phyloP scores from a whole-genome alignment of 768 basidiomycete species.

The Leccinum disarticulatum region DNA sequence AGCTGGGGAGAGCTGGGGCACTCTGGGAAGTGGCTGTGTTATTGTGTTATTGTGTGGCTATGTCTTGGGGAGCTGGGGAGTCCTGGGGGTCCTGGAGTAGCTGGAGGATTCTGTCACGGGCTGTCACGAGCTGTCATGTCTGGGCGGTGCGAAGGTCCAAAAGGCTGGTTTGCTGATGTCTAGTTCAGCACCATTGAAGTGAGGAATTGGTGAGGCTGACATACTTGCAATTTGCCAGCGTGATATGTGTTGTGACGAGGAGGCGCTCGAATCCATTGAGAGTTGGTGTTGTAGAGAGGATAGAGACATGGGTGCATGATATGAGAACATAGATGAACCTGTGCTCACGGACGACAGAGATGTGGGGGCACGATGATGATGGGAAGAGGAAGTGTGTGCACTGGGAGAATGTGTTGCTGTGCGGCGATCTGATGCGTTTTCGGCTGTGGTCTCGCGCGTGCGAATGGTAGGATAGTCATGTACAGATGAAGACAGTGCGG shows the following conservation, averaged over 20 bases:
- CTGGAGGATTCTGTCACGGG: too few relatives aligned
- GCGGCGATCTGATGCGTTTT: slow-evolving; percentile 29
- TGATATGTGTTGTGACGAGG: slow-evolving; percentile 33
- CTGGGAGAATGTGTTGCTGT: slow-evolving; percentile 30
- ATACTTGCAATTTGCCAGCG: slow-evolving; percentile 30
- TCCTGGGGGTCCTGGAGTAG: too few relatives aligned
- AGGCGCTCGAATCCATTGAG: slow-evolving; percentile 40
- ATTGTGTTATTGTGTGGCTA: too few relatives aligned
- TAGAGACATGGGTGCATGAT: slow-evolving; percentile 59
- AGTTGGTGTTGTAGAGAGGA: slow-evolving; percentile 65
- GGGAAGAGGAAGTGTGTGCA: slow-evolving; percentile 16
- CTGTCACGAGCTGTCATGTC: too few relatives aligned
- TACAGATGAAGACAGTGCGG: slow-evolving; percentile 35
- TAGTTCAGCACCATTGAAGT: slow-evolving; percentile 31
- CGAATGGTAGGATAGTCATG: slow-evolving; percentile 24
- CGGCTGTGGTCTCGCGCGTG: slow-evolving; percentile 32
- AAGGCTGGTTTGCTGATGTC: slow-evolving; percentile 12
- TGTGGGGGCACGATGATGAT: slow-evolving; percentile 40
- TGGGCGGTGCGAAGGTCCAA: too few relatives aligned
- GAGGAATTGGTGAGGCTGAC: slow-evolving; percentile 20
- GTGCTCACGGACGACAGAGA: slow-evolving; percentile 53
- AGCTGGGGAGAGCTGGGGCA: too few relatives aligned
- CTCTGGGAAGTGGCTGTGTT: too few relatives aligned
- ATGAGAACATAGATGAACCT: slow-evolving; percentile 49
- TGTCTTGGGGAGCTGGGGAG: too few relatives aligned